Conservation (phyloP, 139 green algal genomes). For the Parachlorella kessleri region DNA sequence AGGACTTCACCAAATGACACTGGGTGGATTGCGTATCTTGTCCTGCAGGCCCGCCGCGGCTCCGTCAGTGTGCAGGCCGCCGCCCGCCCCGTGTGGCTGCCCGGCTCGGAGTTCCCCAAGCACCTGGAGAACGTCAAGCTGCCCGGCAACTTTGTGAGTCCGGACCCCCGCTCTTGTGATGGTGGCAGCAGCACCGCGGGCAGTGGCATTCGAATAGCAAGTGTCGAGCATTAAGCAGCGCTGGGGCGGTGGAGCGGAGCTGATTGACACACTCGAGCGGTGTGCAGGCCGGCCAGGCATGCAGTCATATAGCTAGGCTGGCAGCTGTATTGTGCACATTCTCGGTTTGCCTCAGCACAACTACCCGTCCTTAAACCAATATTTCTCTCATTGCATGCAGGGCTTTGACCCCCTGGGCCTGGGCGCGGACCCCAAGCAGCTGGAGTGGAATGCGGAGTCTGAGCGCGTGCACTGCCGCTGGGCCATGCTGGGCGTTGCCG, state of each 20-base stretch:
- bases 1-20: neutral
- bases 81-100: constrained; percentile 37
- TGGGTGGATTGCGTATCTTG: neutral
- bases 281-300: too few species aligned
- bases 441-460: constrained; percentile 34
- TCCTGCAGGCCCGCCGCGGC: constrained; percentile 14
- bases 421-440: constrained; percentile 57
- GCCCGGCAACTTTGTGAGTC: constrained; percentile 54
- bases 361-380: too few species aligned
- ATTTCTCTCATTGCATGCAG: too few species aligned
- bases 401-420: constrained; percentile 82
- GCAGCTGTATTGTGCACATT: too few species aligned
- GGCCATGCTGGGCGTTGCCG: constrained; percentile 90
- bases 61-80: constrained; percentile 22
- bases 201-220: too few species aligned
- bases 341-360: too few species aligned
- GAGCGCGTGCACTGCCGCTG: constrained; percentile 65
- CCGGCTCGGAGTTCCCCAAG: constrained; percentile 20
- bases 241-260: too few species aligned
- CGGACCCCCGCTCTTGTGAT: too few species aligned
- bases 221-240: too few species aligned
- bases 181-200: too few species aligned
- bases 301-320: too few species aligned
- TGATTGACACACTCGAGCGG: too few species aligned
- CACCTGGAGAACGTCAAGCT: constrained; percentile 46